phyloP scores from a whole-genome alignment of 306 rosid species.

The Trifolium repens region DNA sequence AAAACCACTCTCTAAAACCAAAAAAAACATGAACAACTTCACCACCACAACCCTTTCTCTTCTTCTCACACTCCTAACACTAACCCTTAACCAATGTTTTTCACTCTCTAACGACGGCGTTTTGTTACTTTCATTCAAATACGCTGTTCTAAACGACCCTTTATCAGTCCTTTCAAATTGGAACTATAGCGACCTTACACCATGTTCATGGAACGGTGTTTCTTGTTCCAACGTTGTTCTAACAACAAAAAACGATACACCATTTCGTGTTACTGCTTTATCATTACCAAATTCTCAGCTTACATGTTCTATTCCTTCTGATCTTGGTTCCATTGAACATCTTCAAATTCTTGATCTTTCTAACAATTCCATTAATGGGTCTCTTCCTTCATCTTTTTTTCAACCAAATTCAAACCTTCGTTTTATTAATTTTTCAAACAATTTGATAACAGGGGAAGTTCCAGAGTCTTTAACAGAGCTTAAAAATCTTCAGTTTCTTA shows the following conservation, averaged over 20 bases:
- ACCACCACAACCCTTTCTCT: slow-evolving; percentile 17
- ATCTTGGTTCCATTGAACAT: slow-evolving; percentile 66
- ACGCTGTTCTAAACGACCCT: slow-evolving; percentile 69
- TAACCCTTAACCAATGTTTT: slow-evolving; percentile 42
- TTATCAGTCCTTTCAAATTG: slow-evolving; percentile 49
- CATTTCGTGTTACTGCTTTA: slow-evolving; percentile 53
- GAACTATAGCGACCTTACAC: slow-evolving; percentile 62
- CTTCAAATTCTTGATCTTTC: slow-evolving; percentile 82
- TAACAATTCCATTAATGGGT: slow-evolving; percentile 80
- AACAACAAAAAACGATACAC: neutral
- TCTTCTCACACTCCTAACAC: slow-evolving; percentile 21
- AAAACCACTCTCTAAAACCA: slow-evolving; percentile 18
- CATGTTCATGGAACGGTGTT: slow-evolving; percentile 90
- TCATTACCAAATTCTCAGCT: slow-evolving; percentile 70
- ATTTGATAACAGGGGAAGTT: slow-evolving; percentile 62
- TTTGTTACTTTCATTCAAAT: slow-evolving; percentile 67
- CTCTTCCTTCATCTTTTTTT: slow-evolving; percentile 65
- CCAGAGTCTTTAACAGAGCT: slow-evolving; percentile 52
- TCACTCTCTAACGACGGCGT: slow-evolving; percentile 65
- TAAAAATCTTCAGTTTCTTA: slow-evolving; percentile 53
- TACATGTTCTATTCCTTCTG: slow-evolving; percentile 68
- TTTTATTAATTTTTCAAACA: slow-evolving; percentile 63
- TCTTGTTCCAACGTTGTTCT: slow-evolving; percentile 37
- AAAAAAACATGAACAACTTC: slow-evolving; percentile 48
- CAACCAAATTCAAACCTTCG: slow-evolving; percentile 55